These are phyloP conservation scores for Linaria vulgaris DNA, from an alignment of 257 asterid genomes.

Conservation along the genomic window DNA sequence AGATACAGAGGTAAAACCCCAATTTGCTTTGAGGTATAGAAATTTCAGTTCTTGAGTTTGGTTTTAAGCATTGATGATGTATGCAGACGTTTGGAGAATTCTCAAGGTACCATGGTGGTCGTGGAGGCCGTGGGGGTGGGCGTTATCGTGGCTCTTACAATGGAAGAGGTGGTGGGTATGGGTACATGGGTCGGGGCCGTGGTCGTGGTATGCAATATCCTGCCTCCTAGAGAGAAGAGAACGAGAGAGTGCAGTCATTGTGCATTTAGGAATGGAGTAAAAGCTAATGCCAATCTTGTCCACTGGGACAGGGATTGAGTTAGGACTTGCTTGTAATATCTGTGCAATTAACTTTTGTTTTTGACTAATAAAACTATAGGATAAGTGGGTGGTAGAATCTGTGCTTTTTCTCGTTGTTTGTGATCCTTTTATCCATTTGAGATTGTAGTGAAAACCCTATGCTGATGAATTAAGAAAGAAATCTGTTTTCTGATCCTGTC, in stretches of 20 bases:
- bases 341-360: constrained; percentile 38
- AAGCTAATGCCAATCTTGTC: constrained; percentile 27
- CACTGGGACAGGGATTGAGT: constrained; percentile 25
- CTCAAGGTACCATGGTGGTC: constrained; percentile 79
- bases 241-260: constrained; percentile 14
- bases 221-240: constrained; percentile 34
- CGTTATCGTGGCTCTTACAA: constrained; percentile 62
- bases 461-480: constrained; percentile 14
- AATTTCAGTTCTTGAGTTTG: neutral
- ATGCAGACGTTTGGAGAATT: constrained; percentile 87
- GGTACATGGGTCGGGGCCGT: constrained; percentile 39
- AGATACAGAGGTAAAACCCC: constrained; percentile 66
- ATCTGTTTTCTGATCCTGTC: neutral
- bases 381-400: constrained; percentile 15
- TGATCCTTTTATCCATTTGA: constrained; percentile 9
- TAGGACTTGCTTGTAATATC: constrained; percentile 35
- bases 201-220: constrained; percentile 50
- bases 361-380: constrained; percentile 30
- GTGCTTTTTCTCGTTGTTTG: constrained; percentile 20
- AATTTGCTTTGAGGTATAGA: neutral
- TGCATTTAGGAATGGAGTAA: constrained; percentile 18
- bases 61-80: constrained; percentile 24
- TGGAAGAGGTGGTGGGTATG: constrained; percentile 61
- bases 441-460: constrained; percentile 13
- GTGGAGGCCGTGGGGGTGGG: constrained; percentile 89